Evolutionary conservation across 768 basidiomycete species (phyloP).

Genomic region (Cyclocybe cylindracea): DNA sequence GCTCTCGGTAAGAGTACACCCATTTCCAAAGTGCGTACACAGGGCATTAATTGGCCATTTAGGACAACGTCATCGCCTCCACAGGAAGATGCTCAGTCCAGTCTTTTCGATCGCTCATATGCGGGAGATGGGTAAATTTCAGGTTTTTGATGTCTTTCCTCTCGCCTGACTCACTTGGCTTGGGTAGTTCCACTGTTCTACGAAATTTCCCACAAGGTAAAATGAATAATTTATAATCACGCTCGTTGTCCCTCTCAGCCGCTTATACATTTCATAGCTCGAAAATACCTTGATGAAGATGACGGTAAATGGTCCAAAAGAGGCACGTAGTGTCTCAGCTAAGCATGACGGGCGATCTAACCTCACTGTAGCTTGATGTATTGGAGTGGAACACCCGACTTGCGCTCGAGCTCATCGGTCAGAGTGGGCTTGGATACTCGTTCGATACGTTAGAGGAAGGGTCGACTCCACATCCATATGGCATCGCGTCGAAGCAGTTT

Average conservation of each 20-base stretch:
- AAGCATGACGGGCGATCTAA: not conserved
- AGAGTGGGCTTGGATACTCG: slow-evolving; percentile 46
- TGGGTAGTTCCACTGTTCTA: slow-evolving; percentile 36
- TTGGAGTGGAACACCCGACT: slow-evolving; percentile 40
- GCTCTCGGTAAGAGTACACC: slow-evolving; percentile 18
- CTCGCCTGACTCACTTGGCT: not conserved
- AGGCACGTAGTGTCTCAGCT: slow-evolving; percentile 15
- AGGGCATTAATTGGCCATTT: not conserved
- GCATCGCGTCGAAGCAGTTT: slow-evolving; percentile 27
- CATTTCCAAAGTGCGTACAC: not conserved
- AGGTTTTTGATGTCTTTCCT: not conserved
- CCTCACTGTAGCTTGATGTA: slow-evolving; percentile 31
- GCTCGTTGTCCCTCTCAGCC: too few species aligned
- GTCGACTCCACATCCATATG: slow-evolving; percentile 29
- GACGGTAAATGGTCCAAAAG: slow-evolving; percentile 29
- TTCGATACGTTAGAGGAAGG: slow-evolving; percentile 41
- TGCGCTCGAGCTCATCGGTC: slow-evolving; percentile 53
- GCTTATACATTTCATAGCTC: slow-evolving; percentile 18
- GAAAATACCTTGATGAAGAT: slow-evolving; percentile 24
- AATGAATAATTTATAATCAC: too few species aligned
- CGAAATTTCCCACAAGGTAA: slow-evolving; percentile 18
- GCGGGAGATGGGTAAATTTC: slow-evolving; percentile 29
- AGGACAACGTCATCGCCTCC: slow-evolving; percentile 44
- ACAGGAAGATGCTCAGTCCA: slow-evolving; percentile 46
- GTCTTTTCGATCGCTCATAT: slow-evolving; percentile 43